Evolutionary conservation across 2,329 filamentous ascomycete genomes (phyloP).

Genomic region (Pezicula neosporulosa): DNA sequence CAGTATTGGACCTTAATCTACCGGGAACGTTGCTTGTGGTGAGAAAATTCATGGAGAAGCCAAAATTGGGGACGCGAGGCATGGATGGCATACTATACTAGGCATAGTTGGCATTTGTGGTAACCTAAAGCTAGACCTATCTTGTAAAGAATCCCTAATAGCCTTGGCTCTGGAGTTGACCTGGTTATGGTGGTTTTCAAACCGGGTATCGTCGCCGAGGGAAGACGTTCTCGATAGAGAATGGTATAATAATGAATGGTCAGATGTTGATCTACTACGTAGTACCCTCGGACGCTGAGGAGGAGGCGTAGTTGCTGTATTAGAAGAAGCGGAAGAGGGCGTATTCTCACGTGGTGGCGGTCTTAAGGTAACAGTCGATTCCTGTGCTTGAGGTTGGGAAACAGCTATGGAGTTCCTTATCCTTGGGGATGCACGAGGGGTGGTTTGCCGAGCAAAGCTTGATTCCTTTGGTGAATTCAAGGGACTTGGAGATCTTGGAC

Average conservation of each 20-base stretch:
- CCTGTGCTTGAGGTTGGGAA: background rate
- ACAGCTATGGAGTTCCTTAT: background rate
- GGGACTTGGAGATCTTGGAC: constrained; percentile 11
- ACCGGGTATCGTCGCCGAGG: constrained; percentile 78
- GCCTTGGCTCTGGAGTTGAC: constrained; percentile 89
- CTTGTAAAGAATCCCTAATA: constrained; percentile 81
- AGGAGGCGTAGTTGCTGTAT: background rate
- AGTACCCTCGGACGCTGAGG: constrained; percentile 27
- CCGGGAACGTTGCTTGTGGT: constrained; percentile 16
- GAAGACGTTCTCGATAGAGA: constrained; percentile 77
- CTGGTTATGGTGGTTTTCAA: constrained; percentile 76
- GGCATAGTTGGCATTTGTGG: constrained; percentile 47
- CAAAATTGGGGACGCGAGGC: constrained; percentile 35
- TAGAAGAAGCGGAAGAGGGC: background rate
- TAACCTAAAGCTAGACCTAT: constrained; percentile 73
- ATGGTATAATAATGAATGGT: constrained; percentile 76
- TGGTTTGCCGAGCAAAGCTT: background rate
- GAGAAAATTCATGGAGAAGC: constrained; percentile 31
- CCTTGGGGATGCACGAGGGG: constrained; percentile 7
- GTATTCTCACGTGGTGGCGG: background rate
- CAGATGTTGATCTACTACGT: constrained; percentile 63
- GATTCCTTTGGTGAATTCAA: constrained; percentile 7
- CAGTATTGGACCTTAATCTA: constrained; percentile 23
- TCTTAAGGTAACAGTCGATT: background rate
- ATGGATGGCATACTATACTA: constrained; percentile 38